Percentiles rank a stretch among this genome's conserved stretches.
Evolutionary conservation across 2,329 filamentous ascomycete genomes (phyloP).

Genomic region (Peltaster fructicola): DNA sequence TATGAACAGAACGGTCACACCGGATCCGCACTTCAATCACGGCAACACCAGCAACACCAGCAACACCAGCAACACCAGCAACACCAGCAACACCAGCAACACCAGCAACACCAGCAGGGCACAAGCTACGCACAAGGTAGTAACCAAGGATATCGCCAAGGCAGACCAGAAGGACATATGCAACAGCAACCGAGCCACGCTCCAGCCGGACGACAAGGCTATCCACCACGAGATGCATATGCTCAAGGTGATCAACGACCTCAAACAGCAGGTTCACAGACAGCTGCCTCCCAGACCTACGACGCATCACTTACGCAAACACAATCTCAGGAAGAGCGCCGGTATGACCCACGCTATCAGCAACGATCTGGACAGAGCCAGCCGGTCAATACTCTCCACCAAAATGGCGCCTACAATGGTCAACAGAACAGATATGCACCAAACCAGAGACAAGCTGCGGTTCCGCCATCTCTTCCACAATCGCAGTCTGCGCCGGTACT

Average conservation of each 20-base stretch:
- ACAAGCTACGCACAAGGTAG: too few relatives aligned
- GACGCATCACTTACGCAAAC: not conserved
- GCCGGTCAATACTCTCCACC: constrained; percentile 1
- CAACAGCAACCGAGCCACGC: too few relatives aligned
- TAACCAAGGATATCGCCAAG: too few relatives aligned
- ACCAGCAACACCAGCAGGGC: too few relatives aligned
- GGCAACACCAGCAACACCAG: too few relatives aligned
- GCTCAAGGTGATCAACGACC: constrained; percentile 2
- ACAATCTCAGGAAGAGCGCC: constrained; percentile 3
- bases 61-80: too few relatives aligned
- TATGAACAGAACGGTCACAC: too few relatives aligned
- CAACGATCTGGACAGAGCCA: constrained; percentile 4
- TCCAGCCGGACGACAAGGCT: too few relatives aligned
- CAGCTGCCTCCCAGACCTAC: constrained; percentile 1
- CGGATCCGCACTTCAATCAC: too few relatives aligned
- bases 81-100: too few relatives aligned
- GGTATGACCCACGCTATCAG: constrained; percentile 8
- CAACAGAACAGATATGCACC: constrained; percentile 2
- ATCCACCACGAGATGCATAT: constrained; percentile 4
- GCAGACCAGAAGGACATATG: too few relatives aligned
- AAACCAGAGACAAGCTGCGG: constrained; percentile 1
- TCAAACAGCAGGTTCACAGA: constrained; percentile 1
- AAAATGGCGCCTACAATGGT: constrained; percentile 2
- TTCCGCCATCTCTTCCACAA: constrained; percentile 3
- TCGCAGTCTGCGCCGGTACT: constrained; percentile 1